Conservation (phyloP, 306 rosid genomes). For the Coriaria nepalensis region DNA sequence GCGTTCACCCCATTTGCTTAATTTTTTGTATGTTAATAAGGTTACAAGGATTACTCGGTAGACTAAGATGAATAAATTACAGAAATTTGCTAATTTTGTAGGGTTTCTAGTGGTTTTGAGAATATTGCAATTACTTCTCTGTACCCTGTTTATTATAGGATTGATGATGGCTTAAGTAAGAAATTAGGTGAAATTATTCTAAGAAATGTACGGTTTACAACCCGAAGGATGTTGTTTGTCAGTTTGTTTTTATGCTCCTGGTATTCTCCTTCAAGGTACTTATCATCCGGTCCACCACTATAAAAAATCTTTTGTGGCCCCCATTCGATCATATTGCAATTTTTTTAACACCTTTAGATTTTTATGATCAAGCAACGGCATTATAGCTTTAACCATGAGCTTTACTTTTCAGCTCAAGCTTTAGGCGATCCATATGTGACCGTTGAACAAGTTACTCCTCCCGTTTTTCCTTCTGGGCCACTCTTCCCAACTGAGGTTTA, state of each 20-base stretch:
- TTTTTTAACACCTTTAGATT: neutral
- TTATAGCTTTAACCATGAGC: constrained; percentile 16
- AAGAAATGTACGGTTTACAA: constrained; percentile 25
- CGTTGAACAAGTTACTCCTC: constrained; percentile 72
- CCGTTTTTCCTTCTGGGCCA: constrained; percentile 43
- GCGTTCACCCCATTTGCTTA: no score
- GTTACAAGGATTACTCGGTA: no score
- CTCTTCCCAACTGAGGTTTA: constrained; percentile 85
- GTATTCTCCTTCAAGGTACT: constrained; percentile 82
- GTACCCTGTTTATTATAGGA: constrained; percentile 19
- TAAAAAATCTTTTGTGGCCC: constrained; percentile 28
- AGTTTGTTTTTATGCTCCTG: constrained; percentile 46
- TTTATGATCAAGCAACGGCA: neutral
- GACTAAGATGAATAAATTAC: neutral
- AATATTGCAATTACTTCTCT: constrained; percentile 1
- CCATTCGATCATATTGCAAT: neutral
- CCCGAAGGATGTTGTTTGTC: constrained; percentile 55
- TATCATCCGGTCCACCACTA: constrained; percentile 54
- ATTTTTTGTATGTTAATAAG: no score
- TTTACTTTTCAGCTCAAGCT: constrained; percentile 58
- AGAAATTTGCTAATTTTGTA: neutral
- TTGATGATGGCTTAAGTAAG: constrained; percentile 21
- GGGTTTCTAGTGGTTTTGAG: neutral
- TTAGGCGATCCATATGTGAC: constrained; percentile 80
- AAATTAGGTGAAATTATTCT: constrained; percentile 24